A percentile compares a stretch with the other conserved stretches of the same genome.
These are phyloP conservation scores for Termitomyces bulborhizus DNA, from an alignment of 768 basidiomycete species.

Conservation along the genomic window DNA sequence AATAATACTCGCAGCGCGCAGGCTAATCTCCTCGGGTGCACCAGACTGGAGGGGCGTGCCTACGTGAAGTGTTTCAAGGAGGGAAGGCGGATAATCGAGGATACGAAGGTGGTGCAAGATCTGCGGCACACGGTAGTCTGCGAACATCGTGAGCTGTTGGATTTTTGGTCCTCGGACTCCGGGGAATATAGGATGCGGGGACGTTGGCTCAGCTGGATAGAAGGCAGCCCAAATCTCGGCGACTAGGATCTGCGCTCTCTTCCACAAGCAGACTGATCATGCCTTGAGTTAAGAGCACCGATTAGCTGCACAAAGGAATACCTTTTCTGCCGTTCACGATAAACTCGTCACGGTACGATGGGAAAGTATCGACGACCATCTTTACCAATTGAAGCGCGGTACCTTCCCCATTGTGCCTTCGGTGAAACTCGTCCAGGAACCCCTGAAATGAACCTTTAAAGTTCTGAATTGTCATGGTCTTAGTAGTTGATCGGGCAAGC, in stretches of 20 bases:
- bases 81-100: constrained; percentile 59
- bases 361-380: constrained; percentile 64
- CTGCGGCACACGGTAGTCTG: constrained; percentile 89
- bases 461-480: constrained; percentile 29
- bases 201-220: constrained; percentile 46
- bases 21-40: constrained; percentile 64
- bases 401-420: constrained; percentile 43
- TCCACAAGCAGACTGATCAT: constrained; percentile 74
- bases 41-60: constrained; percentile 46
- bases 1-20: constrained; percentile 76
- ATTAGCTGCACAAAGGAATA: constrained; percentile 16
- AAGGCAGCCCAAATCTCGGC: constrained; percentile 93
- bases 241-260: constrained; percentile 86
- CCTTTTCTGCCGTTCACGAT: constrained; percentile 53
- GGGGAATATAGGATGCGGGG: constrained; percentile 71
- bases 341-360: constrained; percentile 70
- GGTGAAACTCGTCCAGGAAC: constrained; percentile 58
- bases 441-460: constrained; percentile 68
- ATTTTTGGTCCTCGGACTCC: constrained; percentile 50
- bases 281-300: background rate
- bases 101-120: constrained; percentile 81
- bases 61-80: constrained; percentile 44
- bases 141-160: constrained; percentile 83
- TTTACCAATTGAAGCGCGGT: constrained; percentile 71
- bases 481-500: background rate